Evolutionary conservation across 495 filamentous ascomycete species (phyloP), one percentile per base, ranked within the genome.

Genomic region (Massariosphaeria phaeospora): DNA sequence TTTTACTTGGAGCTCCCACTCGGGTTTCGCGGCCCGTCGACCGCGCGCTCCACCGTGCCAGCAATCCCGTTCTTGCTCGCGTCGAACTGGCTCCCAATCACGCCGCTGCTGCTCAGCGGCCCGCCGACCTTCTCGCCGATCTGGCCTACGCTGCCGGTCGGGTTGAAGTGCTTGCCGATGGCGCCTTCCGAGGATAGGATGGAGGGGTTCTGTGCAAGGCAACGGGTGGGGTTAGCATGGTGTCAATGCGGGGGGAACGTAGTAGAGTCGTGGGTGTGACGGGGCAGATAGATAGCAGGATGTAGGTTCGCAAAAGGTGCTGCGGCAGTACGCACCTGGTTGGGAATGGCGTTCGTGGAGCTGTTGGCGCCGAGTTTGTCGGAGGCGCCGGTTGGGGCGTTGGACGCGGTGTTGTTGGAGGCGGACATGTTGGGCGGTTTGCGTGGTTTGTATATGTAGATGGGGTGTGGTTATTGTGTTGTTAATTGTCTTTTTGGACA

Each of bases 21-120:
- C 1, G 53, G 45, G 36, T 57, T 52, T 20, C 55, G 49, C 23
- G 59, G 59, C 35, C 56, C 61, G 56, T 56, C 61, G 29, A 55
- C 44, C 30, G 40, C 45, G 27, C 48, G 39, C 65, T 77, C 71
- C 8, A 79, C 69, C 2, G 62, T 66, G 1, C 75, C 75, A 17
- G 75, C 75, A 31, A 79, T 72, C 27, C 66, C 71, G 13, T 72
- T 73, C 36, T 73, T 63, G 5, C 68, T 64, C 9, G 75, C 76
- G 54, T 70, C 55, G 51, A 79, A 80, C 59, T 77, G 76, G 27
- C 66, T 71, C 23, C 76, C 77, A 41, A 80, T 69, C 18, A 61
- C 36, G 8, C 76, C 75, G 10, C 73, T 70, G 47, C 73, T 73
- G 30, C 58, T 23, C 6, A 65, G 49, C 3, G 59, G 62, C 1